Evolutionary conservation across 495 filamentous ascomycete genomes (phyloP).

Genomic region (Daldinia childiae): DNA sequence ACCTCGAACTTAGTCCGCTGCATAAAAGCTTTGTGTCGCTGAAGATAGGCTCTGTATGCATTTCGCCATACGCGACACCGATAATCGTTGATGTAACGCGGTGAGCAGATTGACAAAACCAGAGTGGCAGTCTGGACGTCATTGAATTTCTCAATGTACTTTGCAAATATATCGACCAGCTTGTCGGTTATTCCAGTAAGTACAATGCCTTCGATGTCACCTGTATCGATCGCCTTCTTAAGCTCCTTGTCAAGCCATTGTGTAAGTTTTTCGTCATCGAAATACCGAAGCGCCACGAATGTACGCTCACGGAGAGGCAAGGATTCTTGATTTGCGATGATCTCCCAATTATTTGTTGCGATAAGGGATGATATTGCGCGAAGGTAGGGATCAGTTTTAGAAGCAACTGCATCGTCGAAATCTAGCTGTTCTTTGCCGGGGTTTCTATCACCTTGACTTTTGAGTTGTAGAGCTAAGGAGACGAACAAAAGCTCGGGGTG

Average conservation of each 20-base stretch:
- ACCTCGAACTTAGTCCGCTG: conserved; percentile 71
- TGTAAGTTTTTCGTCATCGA: conserved; percentile 79
- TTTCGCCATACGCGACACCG: conserved; percentile 83
- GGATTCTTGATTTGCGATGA: conserved; percentile 81
- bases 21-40: conserved; percentile 64
- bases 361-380: conserved; percentile 93
- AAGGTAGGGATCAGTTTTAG: conserved; percentile 79
- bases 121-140: conserved; percentile 92
- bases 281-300: conserved; percentile 84
- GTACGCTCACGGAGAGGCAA: conserved; percentile 86
- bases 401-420: conserved; percentile 58
- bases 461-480: conserved; percentile 62
- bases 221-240: conserved; percentile 69
- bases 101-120: conserved; percentile 80
- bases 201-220: conserved; percentile 88
- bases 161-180: conserved; percentile 83
- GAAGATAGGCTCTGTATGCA: conserved; percentile 82
- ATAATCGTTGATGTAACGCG: conserved; percentile 81
- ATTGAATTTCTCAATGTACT: conserved; percentile 84
- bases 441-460: conserved; percentile 49
- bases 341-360: conserved; percentile 85
- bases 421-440: conserved; percentile 51
- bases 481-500: conserved; percentile 62
- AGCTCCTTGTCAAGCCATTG: conserved; percentile 73
- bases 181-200: conserved; percentile 84